Evolutionary conservation across 108 stramenopile species (phyloP).

Genomic region (Aurantiochytrium sp.): DNA sequence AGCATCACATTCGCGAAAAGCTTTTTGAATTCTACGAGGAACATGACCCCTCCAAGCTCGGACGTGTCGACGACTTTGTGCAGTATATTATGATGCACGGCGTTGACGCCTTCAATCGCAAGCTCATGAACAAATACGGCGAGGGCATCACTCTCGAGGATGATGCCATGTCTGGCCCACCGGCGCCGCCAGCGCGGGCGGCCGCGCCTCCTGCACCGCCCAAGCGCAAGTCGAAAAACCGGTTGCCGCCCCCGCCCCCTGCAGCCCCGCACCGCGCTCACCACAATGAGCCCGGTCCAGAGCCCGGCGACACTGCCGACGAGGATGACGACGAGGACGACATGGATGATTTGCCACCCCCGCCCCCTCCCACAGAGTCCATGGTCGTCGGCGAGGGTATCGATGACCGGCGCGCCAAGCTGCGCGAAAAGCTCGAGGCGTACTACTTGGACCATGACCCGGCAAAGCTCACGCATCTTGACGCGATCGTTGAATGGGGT

Average conservation of each 20-base stretch:
- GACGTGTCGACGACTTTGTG: not conserved
- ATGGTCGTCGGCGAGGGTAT: not conserved
- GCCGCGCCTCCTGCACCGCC: not conserved
- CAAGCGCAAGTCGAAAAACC: not conserved
- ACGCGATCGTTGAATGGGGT: not conserved
- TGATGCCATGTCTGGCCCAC: not conserved
- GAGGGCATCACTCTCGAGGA: not conserved
- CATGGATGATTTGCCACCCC: not conserved
- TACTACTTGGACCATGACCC: not conserved
- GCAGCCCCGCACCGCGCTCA: not conserved
- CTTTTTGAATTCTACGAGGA: not conserved
- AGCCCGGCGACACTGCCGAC: not conserved
- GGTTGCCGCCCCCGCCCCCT: no score
- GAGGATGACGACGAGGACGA: not conserved
- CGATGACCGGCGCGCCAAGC: not conserved
- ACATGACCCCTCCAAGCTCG: not conserved
- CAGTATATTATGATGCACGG: constrained; percentile 16
- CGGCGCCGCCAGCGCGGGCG: not conserved
- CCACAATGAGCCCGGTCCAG: not conserved
- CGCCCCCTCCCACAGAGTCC: not conserved
- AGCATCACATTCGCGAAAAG: not conserved
- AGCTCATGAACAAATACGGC: constrained; percentile 4
- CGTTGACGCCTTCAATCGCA: not conserved
- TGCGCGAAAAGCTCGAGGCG: not conserved
- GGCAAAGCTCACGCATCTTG: not conserved